phyloP scores from a whole-genome alignment of 2,329 filamentous ascomycete species.

The Bipolaris gigantea region DNA sequence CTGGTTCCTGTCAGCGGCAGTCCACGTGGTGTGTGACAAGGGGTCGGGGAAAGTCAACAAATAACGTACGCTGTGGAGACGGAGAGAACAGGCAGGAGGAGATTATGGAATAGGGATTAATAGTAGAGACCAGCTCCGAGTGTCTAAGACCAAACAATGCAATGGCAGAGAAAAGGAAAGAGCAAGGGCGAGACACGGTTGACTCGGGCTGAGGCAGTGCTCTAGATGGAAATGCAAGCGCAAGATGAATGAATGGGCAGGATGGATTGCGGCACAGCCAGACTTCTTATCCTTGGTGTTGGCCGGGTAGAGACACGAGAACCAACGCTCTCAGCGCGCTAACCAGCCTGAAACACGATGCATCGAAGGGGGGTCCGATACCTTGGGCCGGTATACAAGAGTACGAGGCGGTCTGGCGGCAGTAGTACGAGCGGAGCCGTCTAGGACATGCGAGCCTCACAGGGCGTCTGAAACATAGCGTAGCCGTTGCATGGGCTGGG shows the following conservation, averaged over 20 bases:
- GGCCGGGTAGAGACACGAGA: conserved; percentile 34
- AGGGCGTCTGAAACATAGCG: conserved; percentile 44
- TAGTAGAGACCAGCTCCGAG: conserved; percentile 50
- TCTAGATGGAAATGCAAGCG: conserved; percentile 32
- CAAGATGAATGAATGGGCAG: conserved; percentile 22
- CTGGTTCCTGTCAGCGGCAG: conserved; percentile 23
- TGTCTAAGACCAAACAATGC: conserved; percentile 46
- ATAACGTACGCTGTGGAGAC: conserved; percentile 38
- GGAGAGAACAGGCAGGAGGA: conserved; percentile 23
- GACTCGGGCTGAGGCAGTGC: conserved; percentile 39
- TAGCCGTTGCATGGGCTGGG: conserved; percentile 27
- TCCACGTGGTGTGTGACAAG: not conserved
- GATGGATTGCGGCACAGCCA: conserved; percentile 43
- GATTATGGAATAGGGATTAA: conserved; percentile 46
- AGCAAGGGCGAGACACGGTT: conserved; percentile 44
- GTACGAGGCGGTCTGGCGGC: conserved; percentile 27
- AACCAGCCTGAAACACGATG: conserved; percentile 47
- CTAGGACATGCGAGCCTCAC: conserved; percentile 32
- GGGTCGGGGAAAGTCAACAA: no score
- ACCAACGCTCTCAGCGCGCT: conserved; percentile 42
- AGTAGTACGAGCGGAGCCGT: conserved; percentile 32
- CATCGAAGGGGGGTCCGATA: conserved; percentile 32
- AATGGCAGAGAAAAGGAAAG: conserved; percentile 18
- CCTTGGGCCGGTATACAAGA: conserved; percentile 25
- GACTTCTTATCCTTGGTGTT: conserved; percentile 42